Base-by-base conservation (phyloP, 805 yeast genomes). In the Wickerhamomyces xylosicus region DNA sequence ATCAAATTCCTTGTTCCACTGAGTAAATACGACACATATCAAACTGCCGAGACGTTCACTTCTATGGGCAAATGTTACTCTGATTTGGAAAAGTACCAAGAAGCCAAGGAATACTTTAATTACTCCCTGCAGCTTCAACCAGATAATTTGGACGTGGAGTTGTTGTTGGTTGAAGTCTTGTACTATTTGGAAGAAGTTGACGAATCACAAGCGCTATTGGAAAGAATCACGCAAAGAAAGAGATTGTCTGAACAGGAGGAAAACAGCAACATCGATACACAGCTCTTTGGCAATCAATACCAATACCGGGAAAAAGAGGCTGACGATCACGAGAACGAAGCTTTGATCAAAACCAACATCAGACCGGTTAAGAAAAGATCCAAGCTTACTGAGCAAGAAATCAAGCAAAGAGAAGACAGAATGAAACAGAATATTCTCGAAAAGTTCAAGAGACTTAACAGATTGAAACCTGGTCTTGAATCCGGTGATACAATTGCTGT, bases 141-240 rank as follows among this genome's bases (percentile, higher is more conserved):
- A 0, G 67, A 67, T 9, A 78, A 85, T 48, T 60, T 83, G 25
- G 95, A 87, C 44, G 73, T 79, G 10, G 77, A 82, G 49, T 67
- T 89, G 21, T 79, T 84, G 0, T 63, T 92, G 19, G 95, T 92
- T 0, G 97, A 92, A 59, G 75, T 86, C 1, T 73, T 78, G 43
- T 85, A 79, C 46, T 77, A 77, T 50, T 56, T 78, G 13, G 81
- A 77, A 14, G 78, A 79, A 34, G 63, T 66, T 20, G 77, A 71
- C 10, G 67, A 67, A n/a, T 79, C 86, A 10, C 67, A 71, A 19
- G 50, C 57, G 18, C 57, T 82, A 18, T 61, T 80, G 38, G 63
- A 63, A 17, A 81, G 77, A 44, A 82, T 80, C 0, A 64, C 59
- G 10, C 59, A 62, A 17, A 60, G 68, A 37, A 59, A 53, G 22